Conservation (phyloP, 108 stramenopile genomes). For the Fragilaria crotonensis region DNA sequence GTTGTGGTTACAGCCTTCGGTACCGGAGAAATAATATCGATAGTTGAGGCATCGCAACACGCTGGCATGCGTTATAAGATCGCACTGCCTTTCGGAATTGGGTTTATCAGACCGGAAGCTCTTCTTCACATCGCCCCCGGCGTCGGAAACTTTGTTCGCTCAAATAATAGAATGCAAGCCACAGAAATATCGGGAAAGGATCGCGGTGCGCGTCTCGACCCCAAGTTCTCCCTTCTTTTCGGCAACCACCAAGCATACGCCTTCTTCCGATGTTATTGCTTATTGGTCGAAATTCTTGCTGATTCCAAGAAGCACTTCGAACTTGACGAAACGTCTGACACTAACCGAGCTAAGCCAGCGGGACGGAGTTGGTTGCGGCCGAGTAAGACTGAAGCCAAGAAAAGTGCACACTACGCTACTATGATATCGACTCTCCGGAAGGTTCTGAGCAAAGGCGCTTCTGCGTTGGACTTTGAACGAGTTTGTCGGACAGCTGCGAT, state of each 20-base stretch:
- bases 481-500: slow-evolving; percentile 41
- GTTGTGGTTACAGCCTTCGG: slow-evolving; percentile 64
- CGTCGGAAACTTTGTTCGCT: slow-evolving; percentile 31
- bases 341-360: slow-evolving; percentile 13
- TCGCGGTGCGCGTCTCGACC: slow-evolving; percentile 22
- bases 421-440: slow-evolving; percentile 34
- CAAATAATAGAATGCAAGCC: slow-evolving; percentile 24
- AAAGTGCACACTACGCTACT: slow-evolving; percentile 19
- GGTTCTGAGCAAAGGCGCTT: slow-evolving; percentile 25
- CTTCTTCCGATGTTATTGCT: slow-evolving; percentile 60
- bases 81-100: slow-evolving; percentile 63
- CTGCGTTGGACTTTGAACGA: slow-evolving; percentile 44
- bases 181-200: slow-evolving; percentile 15
- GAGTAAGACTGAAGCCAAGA: slow-evolving; percentile 9
- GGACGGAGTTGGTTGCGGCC: no score
- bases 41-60: slow-evolving; percentile 17
- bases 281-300: slow-evolving; percentile 48
- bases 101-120: slow-evolving; percentile 43
- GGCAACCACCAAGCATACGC: slow-evolving; percentile 68
- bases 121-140: slow-evolving; percentile 43
- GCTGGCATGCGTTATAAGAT: slow-evolving; percentile 42
- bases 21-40: slow-evolving; percentile 56
- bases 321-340: slow-evolving; percentile 1
- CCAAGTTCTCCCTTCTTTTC: slow-evolving; percentile 54
- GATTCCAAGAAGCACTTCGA: slow-evolving; percentile 33